Conservation (phyloP, 306 rosid species). For the Castanea crenata region DNA sequence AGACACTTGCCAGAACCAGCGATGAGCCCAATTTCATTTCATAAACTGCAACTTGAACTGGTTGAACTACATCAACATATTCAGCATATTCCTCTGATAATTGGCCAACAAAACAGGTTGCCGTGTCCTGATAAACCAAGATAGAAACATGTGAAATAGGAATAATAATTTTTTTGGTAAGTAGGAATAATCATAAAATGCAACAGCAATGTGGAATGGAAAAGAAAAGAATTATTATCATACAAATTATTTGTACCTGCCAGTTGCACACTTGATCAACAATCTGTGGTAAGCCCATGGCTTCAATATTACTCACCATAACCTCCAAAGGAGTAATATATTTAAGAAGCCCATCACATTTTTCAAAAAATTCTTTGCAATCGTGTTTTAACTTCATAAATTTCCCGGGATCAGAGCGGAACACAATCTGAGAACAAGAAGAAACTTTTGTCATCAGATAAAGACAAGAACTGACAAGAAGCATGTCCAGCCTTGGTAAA, state of each 20-base stretch:
- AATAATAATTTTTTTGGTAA: background rate
- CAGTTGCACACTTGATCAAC: slow-evolving; percentile 49
- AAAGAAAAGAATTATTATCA: background rate
- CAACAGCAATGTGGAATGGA: background rate
- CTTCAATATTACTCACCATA: slow-evolving; percentile 36
- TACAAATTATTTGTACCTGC: slow-evolving; percentile 55
- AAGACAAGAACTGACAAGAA: background rate
- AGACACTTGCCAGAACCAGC: slow-evolving; percentile 48
- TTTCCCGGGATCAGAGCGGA: slow-evolving; percentile 66
- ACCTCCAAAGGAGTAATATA: slow-evolving; percentile 35
- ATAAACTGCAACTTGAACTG: slow-evolving; percentile 84
- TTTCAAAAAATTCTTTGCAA: slow-evolving; percentile 63
- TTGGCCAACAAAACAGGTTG: slow-evolving; percentile 62
- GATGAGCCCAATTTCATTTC: slow-evolving; percentile 89
- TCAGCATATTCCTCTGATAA: slow-evolving; percentile 47
- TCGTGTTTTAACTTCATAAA: slow-evolving; percentile 63
- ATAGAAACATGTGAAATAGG: background rate
- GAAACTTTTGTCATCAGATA: slow-evolving; percentile 3
- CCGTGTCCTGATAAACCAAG: slow-evolving; percentile 50
- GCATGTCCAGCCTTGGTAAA: background rate
- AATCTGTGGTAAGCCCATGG: slow-evolving; percentile 42
- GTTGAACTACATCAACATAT: slow-evolving; percentile 72
- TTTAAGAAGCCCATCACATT: slow-evolving; percentile 61
- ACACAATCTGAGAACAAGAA: slow-evolving; percentile 53
- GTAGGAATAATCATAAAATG: background rate